Conservation (phyloP, 2,329 filamentous ascomycete genomes). For the Cryphonectria naterciae region DNA sequence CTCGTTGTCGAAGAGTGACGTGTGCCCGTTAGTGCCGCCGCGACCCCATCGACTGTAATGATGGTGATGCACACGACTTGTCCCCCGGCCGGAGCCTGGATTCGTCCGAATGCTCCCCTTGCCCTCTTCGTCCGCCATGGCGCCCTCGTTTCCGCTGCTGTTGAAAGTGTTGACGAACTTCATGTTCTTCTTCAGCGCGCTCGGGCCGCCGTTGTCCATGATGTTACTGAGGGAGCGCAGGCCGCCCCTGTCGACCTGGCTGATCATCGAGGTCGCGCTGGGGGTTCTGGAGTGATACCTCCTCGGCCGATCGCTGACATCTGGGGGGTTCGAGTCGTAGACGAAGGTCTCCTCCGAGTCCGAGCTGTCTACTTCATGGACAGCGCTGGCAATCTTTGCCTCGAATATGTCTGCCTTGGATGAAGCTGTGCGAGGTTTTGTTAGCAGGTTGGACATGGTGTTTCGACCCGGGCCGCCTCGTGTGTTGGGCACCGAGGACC, state of each 20-base stretch:
- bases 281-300: conserved; percentile 93
- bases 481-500: conserved; percentile 31
- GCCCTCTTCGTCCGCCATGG: conserved; percentile 69
- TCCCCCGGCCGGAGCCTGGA: conserved; percentile 66
- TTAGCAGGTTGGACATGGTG: conserved; percentile 50
- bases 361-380: conserved; percentile 94
- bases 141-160: conserved; percentile 57
- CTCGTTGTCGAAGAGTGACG: conserved; percentile 76
- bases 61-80: conserved; percentile 77
- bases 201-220: conserved; percentile 60
- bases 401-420: conserved; percentile 99
- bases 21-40: conserved; percentile 66
- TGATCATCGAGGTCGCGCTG: conserved; percentile 83
- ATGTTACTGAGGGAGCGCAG: conserved; percentile 69
- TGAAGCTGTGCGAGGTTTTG: conserved; percentile 63
- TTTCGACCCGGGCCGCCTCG: conserved; percentile 42
- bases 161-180: conserved; percentile 87
- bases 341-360: conserved; percentile 99
- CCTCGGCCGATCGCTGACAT: conserved; percentile 63
- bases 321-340: conserved; percentile 94
- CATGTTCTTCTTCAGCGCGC: conserved; percentile 83
- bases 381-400: conserved; percentile 91
- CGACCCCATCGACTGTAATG: conserved; percentile 75
- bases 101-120: conserved; percentile 65
- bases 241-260: conserved; percentile 65